Evolutionary conservation across 352 stramenopile species (phyloP).

Genomic region (Globisporangium yorkense): DNA sequence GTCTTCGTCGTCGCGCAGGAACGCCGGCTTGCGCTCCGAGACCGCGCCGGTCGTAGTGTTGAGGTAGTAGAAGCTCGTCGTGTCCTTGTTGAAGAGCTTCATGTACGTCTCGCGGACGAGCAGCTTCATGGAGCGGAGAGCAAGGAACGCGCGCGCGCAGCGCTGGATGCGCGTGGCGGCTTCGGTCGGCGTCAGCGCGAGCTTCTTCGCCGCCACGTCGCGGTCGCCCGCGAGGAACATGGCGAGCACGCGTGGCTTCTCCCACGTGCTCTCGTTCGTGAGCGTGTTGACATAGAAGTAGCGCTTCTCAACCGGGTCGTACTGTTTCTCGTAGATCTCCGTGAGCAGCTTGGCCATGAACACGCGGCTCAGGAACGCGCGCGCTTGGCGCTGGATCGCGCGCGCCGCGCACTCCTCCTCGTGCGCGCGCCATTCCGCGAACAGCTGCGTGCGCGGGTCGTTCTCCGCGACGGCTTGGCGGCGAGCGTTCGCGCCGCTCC

Average conservation of each 20-base stretch:
- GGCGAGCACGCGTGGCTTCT: constrained; percentile 36
- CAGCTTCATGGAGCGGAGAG: constrained; percentile 25
- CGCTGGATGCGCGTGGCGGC: constrained; percentile 51
- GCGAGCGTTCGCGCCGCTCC: constrained; percentile 14
- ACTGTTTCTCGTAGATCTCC: constrained; percentile 50
- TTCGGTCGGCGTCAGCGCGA: constrained; percentile 19
- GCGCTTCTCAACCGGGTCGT: constrained; percentile 52
- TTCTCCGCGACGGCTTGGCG: constrained; percentile 18
- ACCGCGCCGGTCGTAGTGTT: constrained; percentile 44
- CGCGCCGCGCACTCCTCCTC: constrained; percentile 46
- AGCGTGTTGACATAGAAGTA: constrained; percentile 63
- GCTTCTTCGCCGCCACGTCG: constrained; percentile 10
- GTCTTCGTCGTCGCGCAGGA: constrained; percentile 44
- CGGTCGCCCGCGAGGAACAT: constrained; percentile 28
- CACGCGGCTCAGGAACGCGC: constrained; percentile 31
- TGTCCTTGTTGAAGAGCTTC: constrained; percentile 56
- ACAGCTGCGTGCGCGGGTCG: constrained; percentile 29
- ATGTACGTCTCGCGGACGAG: constrained; percentile 68
- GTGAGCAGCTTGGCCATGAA: constrained; percentile 31
- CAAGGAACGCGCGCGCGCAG: constrained; percentile 29
- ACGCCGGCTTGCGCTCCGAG: constrained; percentile 36
- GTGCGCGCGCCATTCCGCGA: constrained; percentile 50
- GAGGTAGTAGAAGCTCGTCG: constrained; percentile 60
- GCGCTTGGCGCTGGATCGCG: constrained; percentile 36
- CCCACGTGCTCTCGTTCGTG: constrained; percentile 61